Conservation (phyloP, 208 protist genomes). For the Endotrypanum monterogeii region DNA sequence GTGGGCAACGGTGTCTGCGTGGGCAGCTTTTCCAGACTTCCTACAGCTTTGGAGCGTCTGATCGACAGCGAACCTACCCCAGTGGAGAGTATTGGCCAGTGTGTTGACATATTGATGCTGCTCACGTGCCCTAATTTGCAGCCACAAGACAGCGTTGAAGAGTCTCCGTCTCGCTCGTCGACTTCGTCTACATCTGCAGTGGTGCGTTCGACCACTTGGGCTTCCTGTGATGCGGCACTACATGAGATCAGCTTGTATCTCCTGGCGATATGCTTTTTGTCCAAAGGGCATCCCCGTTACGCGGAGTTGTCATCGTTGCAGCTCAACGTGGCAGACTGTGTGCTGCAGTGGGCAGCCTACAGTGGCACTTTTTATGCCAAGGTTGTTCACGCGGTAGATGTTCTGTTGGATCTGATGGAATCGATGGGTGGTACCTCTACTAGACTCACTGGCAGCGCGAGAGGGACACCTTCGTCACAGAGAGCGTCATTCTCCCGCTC, state of each 20-base stretch:
- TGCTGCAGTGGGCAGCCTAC: constrained; percentile 69
- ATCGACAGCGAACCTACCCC: constrained; percentile 26
- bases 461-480: not conserved
- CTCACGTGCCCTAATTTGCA: constrained; percentile 75
- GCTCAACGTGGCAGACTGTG: constrained; percentile 66
- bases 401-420: constrained; percentile 32
- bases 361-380: constrained; percentile 65
- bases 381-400: constrained; percentile 52
- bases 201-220: constrained; percentile 70
- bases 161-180: constrained; percentile 26
- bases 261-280: constrained; percentile 41
- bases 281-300: constrained; percentile 25
- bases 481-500: constrained; percentile 4
- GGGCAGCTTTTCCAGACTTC: not conserved
- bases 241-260: constrained; percentile 53
- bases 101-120: constrained; percentile 70
- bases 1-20: not conserved
- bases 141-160: constrained; percentile 31
- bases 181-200: constrained; percentile 37
- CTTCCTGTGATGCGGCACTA: constrained; percentile 47
- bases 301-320: constrained; percentile 40
- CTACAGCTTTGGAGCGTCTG: constrained; percentile 16
- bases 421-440: not conserved
- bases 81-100: constrained; percentile 63
- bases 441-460: not conserved